These are phyloP conservation scores for Sclerospora graminicola DNA, from an alignment of 352 stramenopile species.

Conservation along the genomic window DNA sequence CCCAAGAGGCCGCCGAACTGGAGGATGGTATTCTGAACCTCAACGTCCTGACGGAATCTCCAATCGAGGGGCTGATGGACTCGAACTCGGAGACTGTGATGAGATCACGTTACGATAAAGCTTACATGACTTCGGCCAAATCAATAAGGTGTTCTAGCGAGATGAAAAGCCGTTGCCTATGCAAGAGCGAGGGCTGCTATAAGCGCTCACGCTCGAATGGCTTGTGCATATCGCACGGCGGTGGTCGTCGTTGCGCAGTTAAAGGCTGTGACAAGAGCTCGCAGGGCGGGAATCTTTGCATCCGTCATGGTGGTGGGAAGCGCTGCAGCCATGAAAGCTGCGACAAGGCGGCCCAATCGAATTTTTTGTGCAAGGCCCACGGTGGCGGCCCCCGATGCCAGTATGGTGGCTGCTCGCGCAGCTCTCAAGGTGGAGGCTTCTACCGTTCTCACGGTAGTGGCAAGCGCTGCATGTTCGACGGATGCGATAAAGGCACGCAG, in stretches of 20 bases:
- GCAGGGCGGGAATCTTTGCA: constrained; percentile 76
- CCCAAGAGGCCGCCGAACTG: constrained; percentile 35
- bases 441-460: constrained; percentile 81
- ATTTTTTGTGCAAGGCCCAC: constrained; percentile 83
- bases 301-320: constrained; percentile 78
- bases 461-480: constrained; percentile 78
- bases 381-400: constrained; percentile 76
- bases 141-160: constrained; percentile 5
- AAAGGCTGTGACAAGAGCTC: constrained; percentile 76
- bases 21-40: constrained; percentile 73
- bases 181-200: constrained; percentile 65
- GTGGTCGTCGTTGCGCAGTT: constrained; percentile 63
- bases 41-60: constrained; percentile 52
- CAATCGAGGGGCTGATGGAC: constrained; percentile 65
- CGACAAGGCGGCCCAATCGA: constrained; percentile 73
- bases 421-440: constrained; percentile 68
- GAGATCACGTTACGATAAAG: constrained; percentile 21
- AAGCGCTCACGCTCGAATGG: constrained; percentile 83
- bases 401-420: constrained; percentile 47
- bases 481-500: constrained; percentile 82
- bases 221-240: constrained; percentile 79
- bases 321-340: constrained; percentile 70
- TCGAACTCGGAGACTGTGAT: constrained; percentile 67
- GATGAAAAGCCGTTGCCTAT: constrained; percentile 44
- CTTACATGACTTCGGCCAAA: constrained; percentile 6